Evolutionary conservation across 352 stramenopile species (phyloP).

Genomic region (Halophytophthora batemanensis): DNA sequence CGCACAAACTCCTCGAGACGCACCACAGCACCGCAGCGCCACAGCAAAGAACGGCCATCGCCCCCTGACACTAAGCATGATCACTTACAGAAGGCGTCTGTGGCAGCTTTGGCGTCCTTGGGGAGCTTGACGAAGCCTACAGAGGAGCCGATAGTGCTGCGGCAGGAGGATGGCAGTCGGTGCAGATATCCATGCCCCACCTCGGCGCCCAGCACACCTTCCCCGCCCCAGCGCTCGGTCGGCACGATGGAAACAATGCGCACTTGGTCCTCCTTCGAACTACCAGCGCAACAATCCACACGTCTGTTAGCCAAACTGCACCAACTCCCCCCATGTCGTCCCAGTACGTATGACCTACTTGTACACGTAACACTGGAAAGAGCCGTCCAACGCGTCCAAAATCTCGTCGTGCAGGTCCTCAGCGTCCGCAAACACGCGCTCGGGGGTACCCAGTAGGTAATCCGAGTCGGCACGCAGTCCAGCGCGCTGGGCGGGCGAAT

Average conservation of each 20-base stretch:
- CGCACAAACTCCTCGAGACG: no score
- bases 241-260: slow-evolving; percentile 87
- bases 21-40: not conserved
- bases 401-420: slow-evolving; percentile 91
- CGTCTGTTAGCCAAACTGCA: not conserved
- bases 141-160: slow-evolving; percentile 54
- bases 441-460: slow-evolving; percentile 94
- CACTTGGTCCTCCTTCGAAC: slow-evolving; percentile 90
- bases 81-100: slow-evolving; percentile 70
- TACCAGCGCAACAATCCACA: slow-evolving; percentile 12
- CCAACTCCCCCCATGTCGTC: not conserved
- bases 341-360: slow-evolving; percentile 53
- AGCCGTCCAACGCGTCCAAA: slow-evolving; percentile 84
- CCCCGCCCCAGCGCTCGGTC: slow-evolving; percentile 84
- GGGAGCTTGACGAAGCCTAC: slow-evolving; percentile 80
- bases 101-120: slow-evolving; percentile 64
- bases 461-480: slow-evolving; percentile 88
- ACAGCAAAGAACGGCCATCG: not conserved
- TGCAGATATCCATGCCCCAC: slow-evolving; percentile 96
- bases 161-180: slow-evolving; percentile 81
- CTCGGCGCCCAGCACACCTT: slow-evolving; percentile 92
- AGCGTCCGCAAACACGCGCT: slow-evolving; percentile 77
- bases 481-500: slow-evolving; percentile 86
- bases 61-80: no score
- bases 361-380: slow-evolving; percentile 98